phyloP scores from a whole-genome alignment of 78 protist genomes.

The Dictyostelium citrinum region DNA sequence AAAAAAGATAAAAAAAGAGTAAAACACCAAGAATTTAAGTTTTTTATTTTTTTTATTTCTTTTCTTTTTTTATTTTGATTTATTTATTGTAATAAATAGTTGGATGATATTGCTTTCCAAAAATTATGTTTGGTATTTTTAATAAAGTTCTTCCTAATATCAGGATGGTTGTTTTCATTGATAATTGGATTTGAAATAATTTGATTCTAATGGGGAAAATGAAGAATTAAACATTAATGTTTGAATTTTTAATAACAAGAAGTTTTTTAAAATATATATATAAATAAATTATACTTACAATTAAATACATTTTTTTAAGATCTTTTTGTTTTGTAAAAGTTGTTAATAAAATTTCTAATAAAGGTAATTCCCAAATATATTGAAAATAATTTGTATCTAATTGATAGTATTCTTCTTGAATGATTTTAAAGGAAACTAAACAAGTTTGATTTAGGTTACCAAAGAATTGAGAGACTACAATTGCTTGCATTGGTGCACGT shows the following conservation, averaged over 20 bases:
- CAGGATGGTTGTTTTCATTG: conserved; percentile 44
- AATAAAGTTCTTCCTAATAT: conserved; percentile 5
- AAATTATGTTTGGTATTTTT: conserved; percentile 36
- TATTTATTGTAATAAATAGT: conserved; percentile 14
- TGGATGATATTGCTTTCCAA: conserved; percentile 25
- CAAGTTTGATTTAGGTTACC: background rate
- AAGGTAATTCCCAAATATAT: conserved; percentile 60
- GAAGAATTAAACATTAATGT: background rate
- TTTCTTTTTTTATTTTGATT: background rate
- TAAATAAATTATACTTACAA: background rate
- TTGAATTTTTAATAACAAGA: background rate
- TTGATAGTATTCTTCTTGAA: conserved; percentile 56
- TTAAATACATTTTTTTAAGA: background rate
- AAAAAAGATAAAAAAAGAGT: background rate
- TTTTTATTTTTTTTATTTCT: background rate
- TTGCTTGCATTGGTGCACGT: conserved; percentile 42
- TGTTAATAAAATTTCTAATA: conserved; percentile 29
- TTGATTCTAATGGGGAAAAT: background rate
- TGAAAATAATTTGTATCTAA: conserved; percentile 47
- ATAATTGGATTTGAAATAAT: conserved; percentile 26
- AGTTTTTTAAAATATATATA: background rate
- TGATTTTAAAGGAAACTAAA: conserved; percentile 17
- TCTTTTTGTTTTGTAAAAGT: conserved; percentile 52
- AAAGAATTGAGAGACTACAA: conserved; percentile 32
- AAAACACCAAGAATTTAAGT: background rate